Percentiles rank a stretch among this genome's conserved stretches.
Evolutionary conservation across 129 eudicot genomes (phyloP).

Genomic region (Centella asiatica): DNA sequence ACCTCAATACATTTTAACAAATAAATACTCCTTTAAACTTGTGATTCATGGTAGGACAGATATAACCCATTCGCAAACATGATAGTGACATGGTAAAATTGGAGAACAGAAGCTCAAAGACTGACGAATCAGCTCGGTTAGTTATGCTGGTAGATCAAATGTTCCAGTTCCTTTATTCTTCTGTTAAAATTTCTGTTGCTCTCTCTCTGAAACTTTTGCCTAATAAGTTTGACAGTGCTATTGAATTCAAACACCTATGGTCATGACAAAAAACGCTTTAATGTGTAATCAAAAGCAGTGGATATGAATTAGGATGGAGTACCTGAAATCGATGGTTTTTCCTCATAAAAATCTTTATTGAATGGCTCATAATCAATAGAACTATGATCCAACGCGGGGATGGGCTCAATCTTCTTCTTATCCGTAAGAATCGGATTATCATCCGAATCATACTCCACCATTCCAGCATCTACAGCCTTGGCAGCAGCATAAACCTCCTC

Average conservation of each 20-base stretch:
- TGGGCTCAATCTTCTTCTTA: conserved; percentile 91
- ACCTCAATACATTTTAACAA: no score
- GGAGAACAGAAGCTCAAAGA: no score
- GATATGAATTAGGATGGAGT: neutral
- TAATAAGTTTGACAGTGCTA: neutral
- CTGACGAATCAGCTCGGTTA: no score
- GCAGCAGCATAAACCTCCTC: conserved; percentile 99
- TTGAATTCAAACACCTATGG: neutral
- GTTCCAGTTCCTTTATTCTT: no score
- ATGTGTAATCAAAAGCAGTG: no score
- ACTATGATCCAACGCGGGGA: conserved; percentile 76
- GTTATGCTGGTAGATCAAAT: no score
- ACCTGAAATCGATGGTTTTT: conserved; percentile 87
- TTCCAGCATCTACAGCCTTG: conserved; percentile 86
- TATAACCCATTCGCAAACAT: no score
- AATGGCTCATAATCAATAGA: conserved; percentile 67
- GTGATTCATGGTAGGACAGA: no score
- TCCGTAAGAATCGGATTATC: conserved; percentile 81
- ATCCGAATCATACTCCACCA: conserved; percentile 90
- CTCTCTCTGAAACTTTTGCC: no score
- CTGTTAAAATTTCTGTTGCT: no score
- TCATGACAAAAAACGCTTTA: neutral
- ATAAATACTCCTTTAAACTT: no score
- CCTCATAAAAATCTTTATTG: conserved; percentile 88
- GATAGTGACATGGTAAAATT: no score